Evolutionary conservation across 2,329 filamentous ascomycete species (phyloP).

Genomic region (Lachnum nothofagi): DNA sequence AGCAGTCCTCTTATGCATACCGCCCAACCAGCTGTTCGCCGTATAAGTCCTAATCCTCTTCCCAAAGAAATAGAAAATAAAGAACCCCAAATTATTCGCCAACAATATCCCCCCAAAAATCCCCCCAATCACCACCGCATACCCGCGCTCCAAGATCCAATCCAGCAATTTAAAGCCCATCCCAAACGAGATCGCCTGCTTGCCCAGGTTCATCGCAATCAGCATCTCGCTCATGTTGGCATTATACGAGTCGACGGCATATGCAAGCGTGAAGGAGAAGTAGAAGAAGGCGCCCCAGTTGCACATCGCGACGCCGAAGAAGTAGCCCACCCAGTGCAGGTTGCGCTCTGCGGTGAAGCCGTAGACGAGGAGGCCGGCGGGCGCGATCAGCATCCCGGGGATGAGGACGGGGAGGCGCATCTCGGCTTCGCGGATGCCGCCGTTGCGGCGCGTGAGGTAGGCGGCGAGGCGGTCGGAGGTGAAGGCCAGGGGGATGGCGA

Average conservation of each 20-base stretch:
- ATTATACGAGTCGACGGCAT: conserved; percentile 55
- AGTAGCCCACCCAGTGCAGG: conserved; percentile 50
- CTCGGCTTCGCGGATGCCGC: conserved; percentile 38
- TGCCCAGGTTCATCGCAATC: conserved; percentile 54
- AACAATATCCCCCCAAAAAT: conserved; percentile 46
- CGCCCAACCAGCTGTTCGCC: conserved; percentile 43
- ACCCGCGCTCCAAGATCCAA: conserved; percentile 46
- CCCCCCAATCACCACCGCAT: conserved; percentile 47
- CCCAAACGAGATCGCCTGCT: conserved; percentile 51
- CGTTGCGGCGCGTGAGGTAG: conserved; percentile 35
- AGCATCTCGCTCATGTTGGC: conserved; percentile 58
- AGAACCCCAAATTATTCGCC: conserved; percentile 44
- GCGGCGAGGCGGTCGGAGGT: conserved; percentile 37
- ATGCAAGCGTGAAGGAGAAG: conserved; percentile 55
- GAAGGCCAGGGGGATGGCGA: conserved; percentile 42
- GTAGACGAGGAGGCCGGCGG: conserved; percentile 52
- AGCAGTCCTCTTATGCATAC: conserved; percentile 38
- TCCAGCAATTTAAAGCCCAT: conserved; percentile 47
- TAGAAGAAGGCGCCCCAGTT: conserved; percentile 50
- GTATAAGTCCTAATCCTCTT: conserved; percentile 46
- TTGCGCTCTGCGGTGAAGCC: conserved; percentile 49
- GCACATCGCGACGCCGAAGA: conserved; percentile 44
- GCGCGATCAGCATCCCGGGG: conserved; percentile 49
- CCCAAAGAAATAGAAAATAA: conserved; percentile 47
- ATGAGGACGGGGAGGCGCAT: conserved; percentile 41